Conservation (phyloP, 768 basidiomycete species). For the Boletellus ananiceps region DNA sequence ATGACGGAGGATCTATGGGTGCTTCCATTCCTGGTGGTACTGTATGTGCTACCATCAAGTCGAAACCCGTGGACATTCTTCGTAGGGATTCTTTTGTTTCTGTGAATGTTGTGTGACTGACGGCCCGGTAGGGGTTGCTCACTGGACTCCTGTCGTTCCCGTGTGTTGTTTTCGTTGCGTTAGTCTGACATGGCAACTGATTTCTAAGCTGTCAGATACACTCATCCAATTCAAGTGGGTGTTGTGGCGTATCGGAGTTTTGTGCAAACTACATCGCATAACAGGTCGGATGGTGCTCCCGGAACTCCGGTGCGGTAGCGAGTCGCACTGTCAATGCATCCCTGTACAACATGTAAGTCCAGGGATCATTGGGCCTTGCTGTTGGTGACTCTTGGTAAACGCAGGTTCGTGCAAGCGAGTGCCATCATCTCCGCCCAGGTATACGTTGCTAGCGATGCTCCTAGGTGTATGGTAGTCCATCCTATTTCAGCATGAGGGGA, state of each 20-base stretch:
- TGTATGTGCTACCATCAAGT: conserved; percentile 44
- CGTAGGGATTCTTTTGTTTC: conserved; percentile 29
- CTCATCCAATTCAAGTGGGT: conserved; percentile 45
- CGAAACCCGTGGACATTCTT: conserved; percentile 53
- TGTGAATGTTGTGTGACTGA: not conserved
- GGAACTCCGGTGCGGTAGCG: conserved; percentile 56
- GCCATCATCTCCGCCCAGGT: conserved; percentile 49
- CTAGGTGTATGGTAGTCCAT: conserved; percentile 39
- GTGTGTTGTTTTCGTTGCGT: conserved; percentile 17
- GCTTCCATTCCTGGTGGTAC: conserved; percentile 55
- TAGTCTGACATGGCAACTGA: not conserved
- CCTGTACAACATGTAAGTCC: conserved; percentile 48
- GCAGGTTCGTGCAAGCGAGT: conserved; percentile 41
- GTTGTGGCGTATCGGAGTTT: no score
- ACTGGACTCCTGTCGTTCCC: conserved; percentile 46
- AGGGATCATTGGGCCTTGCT: no score
- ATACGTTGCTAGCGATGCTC: conserved; percentile 56
- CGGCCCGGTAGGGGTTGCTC: conserved; percentile 33
- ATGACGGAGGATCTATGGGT: conserved; percentile 56
- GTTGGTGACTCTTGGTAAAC: not conserved
- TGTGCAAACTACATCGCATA: not conserved
- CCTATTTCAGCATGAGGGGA: no score
- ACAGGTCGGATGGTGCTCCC: conserved; percentile 54
- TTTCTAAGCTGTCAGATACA: conserved; percentile 30
- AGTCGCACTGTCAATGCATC: conserved; percentile 58